Base-by-base conservation (phyloP, 257 asterid species). In the Solanum sparsipilum region DNA sequence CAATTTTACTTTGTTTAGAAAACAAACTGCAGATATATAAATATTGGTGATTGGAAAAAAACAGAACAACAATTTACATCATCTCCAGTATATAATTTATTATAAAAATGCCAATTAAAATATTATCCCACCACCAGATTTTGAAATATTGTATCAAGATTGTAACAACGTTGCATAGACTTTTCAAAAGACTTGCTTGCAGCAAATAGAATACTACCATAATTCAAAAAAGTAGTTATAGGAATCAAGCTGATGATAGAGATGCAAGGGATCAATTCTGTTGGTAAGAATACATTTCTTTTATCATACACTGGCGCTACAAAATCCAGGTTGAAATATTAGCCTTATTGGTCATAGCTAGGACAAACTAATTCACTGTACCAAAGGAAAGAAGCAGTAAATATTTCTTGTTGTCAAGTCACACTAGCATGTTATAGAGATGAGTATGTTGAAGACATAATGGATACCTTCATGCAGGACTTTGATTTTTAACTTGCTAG, bases 1-100 rank as follows among this genome's bases (percentile, higher is more conserved):
- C 46, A 68, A 90, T 65, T 85, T 76, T 65, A 25, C 87, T 88
- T 39, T 87, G 88, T 79, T 78, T 31, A 85, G 29, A 83, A 63
- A 39, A 71, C 68, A 16, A 34, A 70, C 38, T 27, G 68, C n/a
- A 52, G 10, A 82, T 48, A 29, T 82, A 48, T 48, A 81, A 27
- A 27, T 39, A 25, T 85, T 36, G 78, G 52, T 29, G 4, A 76
- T 35, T 35, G 76, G 56, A 86, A 38, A 48, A 48, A 31, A 56
- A 65, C 29, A 73, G 48, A 65, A 15, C 29, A 36, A 39, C 15
- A 60, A 31, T 48, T 78, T 72, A 82, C 39, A 31, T 16, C 52
- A 56, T 58, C 84, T 29, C 13, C 44, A 36, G 32, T 15, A 13
- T 38, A 63, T 38, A 58, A 65, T 38, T 63, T 18, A 60, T 75